Evolutionary conservation across 192 early-diverging fungal species (phyloP).

Genomic region (Umbelopsis sp.): DNA sequence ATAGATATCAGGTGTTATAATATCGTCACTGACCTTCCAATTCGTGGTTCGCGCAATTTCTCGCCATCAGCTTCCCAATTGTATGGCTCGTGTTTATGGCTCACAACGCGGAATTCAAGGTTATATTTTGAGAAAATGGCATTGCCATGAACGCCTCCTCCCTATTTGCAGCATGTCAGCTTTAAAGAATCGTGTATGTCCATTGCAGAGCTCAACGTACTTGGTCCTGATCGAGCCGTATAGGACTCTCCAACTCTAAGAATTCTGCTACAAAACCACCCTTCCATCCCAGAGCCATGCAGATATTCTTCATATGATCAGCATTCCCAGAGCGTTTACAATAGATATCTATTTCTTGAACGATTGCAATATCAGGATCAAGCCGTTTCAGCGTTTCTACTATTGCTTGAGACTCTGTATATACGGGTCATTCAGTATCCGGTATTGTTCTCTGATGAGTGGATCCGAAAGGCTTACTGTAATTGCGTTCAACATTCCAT

Average conservation of each 20-base stretch:
- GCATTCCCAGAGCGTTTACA: slow-evolving; percentile 66
- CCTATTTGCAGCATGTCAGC: slow-evolving; percentile 29
- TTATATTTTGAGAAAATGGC: slow-evolving; percentile 71
- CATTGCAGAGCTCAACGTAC: slow-evolving; percentile 19
- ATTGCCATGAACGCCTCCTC: slow-evolving; percentile 81
- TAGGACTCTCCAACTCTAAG: slow-evolving; percentile 65
- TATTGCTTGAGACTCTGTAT: slow-evolving; percentile 53
- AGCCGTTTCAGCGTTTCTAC: slow-evolving; percentile 53
- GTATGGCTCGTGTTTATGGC: slow-evolving; percentile 69
- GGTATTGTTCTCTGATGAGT: background rate
- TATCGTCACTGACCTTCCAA: slow-evolving; percentile 49
- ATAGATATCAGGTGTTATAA: background rate
- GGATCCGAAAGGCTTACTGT: slow-evolving; percentile 39
- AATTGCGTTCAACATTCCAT: slow-evolving; percentile 86
- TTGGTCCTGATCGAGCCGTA: slow-evolving; percentile 57
- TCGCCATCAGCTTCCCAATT: slow-evolving; percentile 71
- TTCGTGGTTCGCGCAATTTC: slow-evolving; percentile 64
- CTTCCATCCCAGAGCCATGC: slow-evolving; percentile 57
- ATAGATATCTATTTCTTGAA: slow-evolving; percentile 81
- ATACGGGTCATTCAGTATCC: background rate
- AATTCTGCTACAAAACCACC: slow-evolving; percentile 77
- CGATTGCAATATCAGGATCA: slow-evolving; percentile 70
- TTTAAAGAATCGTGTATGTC: background rate
- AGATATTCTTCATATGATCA: slow-evolving; percentile 67
- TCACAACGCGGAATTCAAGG: slow-evolving; percentile 60